Evolutionary conservation across 75 land plant genomes (phyloP), one percentile per base, ranked within the genome.

Genomic region (Gnetum montanum): DNA sequence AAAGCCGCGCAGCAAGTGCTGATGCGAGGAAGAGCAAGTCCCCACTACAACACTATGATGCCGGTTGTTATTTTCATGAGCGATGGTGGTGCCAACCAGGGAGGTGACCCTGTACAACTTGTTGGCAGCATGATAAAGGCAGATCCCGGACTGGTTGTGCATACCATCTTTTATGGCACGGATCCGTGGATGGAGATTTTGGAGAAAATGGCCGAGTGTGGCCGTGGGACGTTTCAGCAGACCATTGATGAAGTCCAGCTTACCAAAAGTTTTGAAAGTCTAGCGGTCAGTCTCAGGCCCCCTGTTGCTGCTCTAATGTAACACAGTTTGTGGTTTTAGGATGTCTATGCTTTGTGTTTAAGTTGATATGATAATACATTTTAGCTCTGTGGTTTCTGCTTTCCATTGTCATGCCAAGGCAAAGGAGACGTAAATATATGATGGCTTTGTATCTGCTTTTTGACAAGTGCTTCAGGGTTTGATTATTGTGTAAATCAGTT

Each of bases 201-300:
- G 46, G 22, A 30, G 34, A 54, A 58, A 6, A 70, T 70, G 73
- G 73, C 68, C 8, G 37, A 26, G 19, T 41, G 31, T 54, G 71
- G 71, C 15, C 16, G 26, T 62, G 71, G 71, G 4, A 59, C 61
- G 1, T 70, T 52, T 35, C 68, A 70, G 46, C 28, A 46, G n/a
- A 70, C 67, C 46, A 34, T 70, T 34, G 68, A 70, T 46, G 67
- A 70, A 41, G 46, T 70, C 26, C 61, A 70, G 68, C 31, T 70
- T 31, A 38, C 57, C 10, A 56, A 35, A 52, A 63, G 60, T 35
- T 68, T 68, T 48, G 67, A 62, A 31, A 46, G 34, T 18, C 31
- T 68, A 18, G 71, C 71, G 2, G 31, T 13, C 16, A 69, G 71
- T 29, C 57, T 69, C 16, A 30, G 35, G 22, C 71, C 71, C 16